Evolutionary conservation across 805 yeast genomes (phyloP), one percentile per base, ranked within the genome.

Genomic region (Metschnikowia bowlesiae): DNA sequence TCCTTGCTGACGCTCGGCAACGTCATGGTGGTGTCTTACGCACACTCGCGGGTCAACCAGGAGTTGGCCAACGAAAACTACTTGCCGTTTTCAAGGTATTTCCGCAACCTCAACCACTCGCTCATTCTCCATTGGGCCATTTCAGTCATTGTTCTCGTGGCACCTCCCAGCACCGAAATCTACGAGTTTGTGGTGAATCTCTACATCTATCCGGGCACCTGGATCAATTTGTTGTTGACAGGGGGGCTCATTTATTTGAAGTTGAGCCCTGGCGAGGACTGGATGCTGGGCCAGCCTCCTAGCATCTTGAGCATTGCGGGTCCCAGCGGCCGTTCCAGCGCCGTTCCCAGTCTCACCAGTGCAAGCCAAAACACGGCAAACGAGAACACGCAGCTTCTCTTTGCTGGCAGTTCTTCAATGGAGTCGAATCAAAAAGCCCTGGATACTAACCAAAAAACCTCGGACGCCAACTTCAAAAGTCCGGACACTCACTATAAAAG

Each of bases 1-100:
- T 78, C 85, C 3, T 61, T 80, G 22, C 83, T 86, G 13, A 83
- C 82, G 48, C 67, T 83, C 41, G 88, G 88, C 2, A 83, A 83
- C 56, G 83, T 83, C 10, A 66, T 83, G 45, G 87, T 83, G 35
- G 88, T 83, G 3, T 72, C 82, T 6, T 83, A 76, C 59, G 83
- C 87, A 3, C 83, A 80, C 50, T 74, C 83, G 7, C 63, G 81
- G 34, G 84, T 83, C 40, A 80, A 79, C 57, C 80, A 78, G 55
- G 85, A 80, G 54, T 66, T 83, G 42, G 86, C 84, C 1, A 66
- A 62, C 41, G 82, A 79, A 56, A 66, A 68, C 54, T 69, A 71
- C 56, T 59, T 83, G 13, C 88, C 88, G 1, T 79, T 72, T 50
- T 70, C 83, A 2, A 55, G 61, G 1, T 56, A 62, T n/a, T 77